Base-by-base conservation (phyloP, 352 stramenopile species). In the Phytophthora litchii region DNA sequence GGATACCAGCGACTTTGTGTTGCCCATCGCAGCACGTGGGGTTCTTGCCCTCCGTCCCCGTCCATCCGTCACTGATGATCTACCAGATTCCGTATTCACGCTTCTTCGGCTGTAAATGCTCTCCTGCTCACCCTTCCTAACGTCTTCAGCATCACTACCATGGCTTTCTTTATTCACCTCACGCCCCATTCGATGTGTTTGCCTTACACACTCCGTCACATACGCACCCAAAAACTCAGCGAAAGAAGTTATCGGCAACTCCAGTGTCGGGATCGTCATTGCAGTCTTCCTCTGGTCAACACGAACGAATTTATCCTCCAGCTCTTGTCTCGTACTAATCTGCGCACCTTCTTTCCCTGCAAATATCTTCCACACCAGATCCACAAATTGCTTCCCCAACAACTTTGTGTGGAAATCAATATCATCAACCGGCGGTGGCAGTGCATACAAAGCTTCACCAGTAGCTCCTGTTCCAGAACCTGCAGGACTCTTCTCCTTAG, bases 371-470 rank as follows among this genome's bases (percentile, higher is more conserved):
- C 81, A 90, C 29, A 68, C 78, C 8, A 77, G 40, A 32, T 91
- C 74, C 42, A 91, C 57, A n/a, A 89, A 80, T 3, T 55, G 49
- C 35, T 91, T 87, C 11, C 81, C 83, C 11, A 93, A 41, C 11
- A 91, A 42, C 23, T 64, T 55, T 4, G 70, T 76, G 38, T 79
- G 72, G 46, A 80, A 85, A 17, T 91, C 81, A 44, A 93, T 80
- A 31, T 83, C 78, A 23, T 91, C 77, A 19, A 82, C 59, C 6
- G 52, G 3, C 3, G 64, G 64, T 11, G 63, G 53, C n/a, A 69
- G 35, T 0, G 60, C 64, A 23, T 64, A 64, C 42, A 72, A 52
- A 9, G 50, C 59, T n/a, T 11, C 29, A 1, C 17, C 37, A 21
- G 17, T 19, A 12, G 20, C 23, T 37, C 27, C 47, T 25, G 17